These are phyloP conservation scores for Tylopilus vinaceipallidus DNA, from an alignment of 768 basidiomycete species.

Conservation along the genomic window DNA sequence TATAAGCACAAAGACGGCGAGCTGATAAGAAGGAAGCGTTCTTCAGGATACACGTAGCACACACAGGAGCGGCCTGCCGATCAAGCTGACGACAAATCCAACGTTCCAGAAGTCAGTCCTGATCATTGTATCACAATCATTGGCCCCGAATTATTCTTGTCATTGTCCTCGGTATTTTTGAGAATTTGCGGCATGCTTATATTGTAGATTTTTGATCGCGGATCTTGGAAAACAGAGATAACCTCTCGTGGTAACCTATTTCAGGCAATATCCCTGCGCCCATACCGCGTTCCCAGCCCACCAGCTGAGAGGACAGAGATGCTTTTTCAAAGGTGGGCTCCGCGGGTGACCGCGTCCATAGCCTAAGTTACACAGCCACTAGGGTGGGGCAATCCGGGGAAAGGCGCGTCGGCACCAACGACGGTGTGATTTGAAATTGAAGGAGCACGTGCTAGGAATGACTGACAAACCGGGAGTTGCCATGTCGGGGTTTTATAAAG, in stretches of 20 bases:
- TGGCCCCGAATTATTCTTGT: not conserved
- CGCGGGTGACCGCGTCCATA: too few relatives aligned
- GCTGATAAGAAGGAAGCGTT: not conserved
- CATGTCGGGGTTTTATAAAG: slow-evolving; percentile 30
- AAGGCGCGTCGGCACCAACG: not conserved
- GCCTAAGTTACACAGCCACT: slow-evolving; percentile 3
- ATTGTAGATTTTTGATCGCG: slow-evolving; percentile 9
- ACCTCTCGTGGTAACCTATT: slow-evolving; percentile 11
- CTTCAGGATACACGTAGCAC: not conserved
- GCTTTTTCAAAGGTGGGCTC: too few relatives aligned
- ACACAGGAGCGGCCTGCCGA: not conserved
- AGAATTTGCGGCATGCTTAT: slow-evolving; percentile 5
- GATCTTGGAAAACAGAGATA: slow-evolving; percentile 26
- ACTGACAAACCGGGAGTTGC: slow-evolving; percentile 22
- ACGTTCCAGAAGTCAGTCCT: not conserved
- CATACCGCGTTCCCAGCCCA: not conserved
- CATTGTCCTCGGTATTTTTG: not conserved
- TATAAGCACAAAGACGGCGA: not conserved
- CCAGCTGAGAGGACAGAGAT: too few relatives aligned
- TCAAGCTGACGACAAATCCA: not conserved
- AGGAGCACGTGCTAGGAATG: slow-evolving; percentile 18
- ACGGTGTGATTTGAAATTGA: slow-evolving; percentile 17
- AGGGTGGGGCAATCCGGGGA: slow-evolving; percentile 12
- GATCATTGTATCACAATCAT: not conserved
- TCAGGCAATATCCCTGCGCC: slow-evolving; percentile 15